Evolutionary conservation across 192 early-diverging fungal genomes (phyloP), one percentile per base, ranked within the genome.

Genomic region (Coemansia sp.): DNA sequence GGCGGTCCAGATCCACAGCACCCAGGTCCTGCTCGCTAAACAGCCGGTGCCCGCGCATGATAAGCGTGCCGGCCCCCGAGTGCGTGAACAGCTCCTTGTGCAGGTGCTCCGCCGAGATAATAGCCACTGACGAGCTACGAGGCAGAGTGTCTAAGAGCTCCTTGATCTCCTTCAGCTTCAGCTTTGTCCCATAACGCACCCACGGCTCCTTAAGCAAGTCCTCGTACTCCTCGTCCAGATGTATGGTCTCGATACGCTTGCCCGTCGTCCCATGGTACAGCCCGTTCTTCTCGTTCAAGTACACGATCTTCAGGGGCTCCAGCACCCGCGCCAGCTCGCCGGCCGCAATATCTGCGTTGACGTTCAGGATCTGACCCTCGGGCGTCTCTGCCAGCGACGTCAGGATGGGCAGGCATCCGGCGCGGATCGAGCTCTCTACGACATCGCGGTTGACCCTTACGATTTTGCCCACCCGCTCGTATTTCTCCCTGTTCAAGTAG

Each of bases 61-160:
- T 94, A 53, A 99, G 84, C 5, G 97, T 99, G 26, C 95, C 96
- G 6, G 97, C 92, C n/a, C 97, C 96, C 62, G 86, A 88, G 77
- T 98, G 93, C 35, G 97, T 99, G 64, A 99, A 99, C 50, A 99
- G 84, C 80, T 99, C 97, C 86, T 99, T 99, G 84, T 98, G 97
- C 38, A 99, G 83, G 66, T 99, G 93, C 66, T 95, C 94, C 50
- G 96, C 94, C 46, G 97, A 98, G 69, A 98, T 99, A 70, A 98
- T 99, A 53, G 97, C 96, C 20, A 99, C 97, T 6, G 97, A 99
- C 8, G 95, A 98, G 60, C 93, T 90, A n/a, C 95, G 90, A 13
- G 97, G 97, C 60, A 99, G 86, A 43, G 89, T 88, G 82, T 96
- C 95, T 26, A 99, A 86, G 9, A 99, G 86, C 78, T 99, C 97